Evolutionary conservation across 208 protist species (phyloP).

Genomic region (Novymonas esmeraldas): DNA sequence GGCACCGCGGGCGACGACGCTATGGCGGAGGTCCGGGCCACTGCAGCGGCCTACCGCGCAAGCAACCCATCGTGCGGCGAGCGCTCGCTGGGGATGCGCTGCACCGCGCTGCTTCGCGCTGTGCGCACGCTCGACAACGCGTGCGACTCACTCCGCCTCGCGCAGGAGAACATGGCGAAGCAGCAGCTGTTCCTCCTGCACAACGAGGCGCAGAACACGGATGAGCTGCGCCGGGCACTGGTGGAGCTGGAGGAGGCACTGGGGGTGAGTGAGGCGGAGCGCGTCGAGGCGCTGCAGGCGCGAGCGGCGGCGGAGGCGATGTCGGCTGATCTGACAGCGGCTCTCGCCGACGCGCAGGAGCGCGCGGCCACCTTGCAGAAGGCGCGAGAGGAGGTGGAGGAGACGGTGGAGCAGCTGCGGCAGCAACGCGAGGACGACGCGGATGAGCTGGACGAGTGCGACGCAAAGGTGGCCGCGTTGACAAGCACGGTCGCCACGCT

Average conservation of each 20-base stretch:
- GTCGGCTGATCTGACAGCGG: background rate
- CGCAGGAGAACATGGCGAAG: slow-evolving; percentile 23
- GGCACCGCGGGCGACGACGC: background rate
- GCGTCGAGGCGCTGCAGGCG: slow-evolving; percentile 7
- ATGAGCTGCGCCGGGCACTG: slow-evolving; percentile 27
- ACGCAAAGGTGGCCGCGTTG: background rate
- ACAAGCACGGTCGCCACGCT: background rate
- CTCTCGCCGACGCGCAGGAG: background rate
- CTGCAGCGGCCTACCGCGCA: background rate
- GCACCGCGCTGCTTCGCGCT: slow-evolving; percentile 25
- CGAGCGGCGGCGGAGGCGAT: slow-evolving; percentile 1
- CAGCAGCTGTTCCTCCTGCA: slow-evolving; percentile 48
- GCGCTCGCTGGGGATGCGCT: slow-evolving; percentile 18
- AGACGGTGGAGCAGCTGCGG: slow-evolving; percentile 7
- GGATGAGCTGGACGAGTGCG: background rate
- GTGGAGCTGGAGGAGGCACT: slow-evolving; percentile 29
- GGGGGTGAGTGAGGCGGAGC: slow-evolving; percentile 1
- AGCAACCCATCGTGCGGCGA: background rate
- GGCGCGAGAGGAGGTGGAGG: slow-evolving; percentile 5
- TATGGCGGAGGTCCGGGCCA: slow-evolving; percentile 17
- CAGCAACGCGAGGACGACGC: slow-evolving; percentile 9
- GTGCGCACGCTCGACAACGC: slow-evolving; percentile 29
- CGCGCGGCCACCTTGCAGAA: slow-evolving; percentile 5
- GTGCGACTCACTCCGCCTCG: slow-evolving; percentile 25
- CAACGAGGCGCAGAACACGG: slow-evolving; percentile 27